These are phyloP conservation scores for Starmera caribaea DNA, from an alignment of 805 yeast genomes.

Conservation along the genomic window DNA sequence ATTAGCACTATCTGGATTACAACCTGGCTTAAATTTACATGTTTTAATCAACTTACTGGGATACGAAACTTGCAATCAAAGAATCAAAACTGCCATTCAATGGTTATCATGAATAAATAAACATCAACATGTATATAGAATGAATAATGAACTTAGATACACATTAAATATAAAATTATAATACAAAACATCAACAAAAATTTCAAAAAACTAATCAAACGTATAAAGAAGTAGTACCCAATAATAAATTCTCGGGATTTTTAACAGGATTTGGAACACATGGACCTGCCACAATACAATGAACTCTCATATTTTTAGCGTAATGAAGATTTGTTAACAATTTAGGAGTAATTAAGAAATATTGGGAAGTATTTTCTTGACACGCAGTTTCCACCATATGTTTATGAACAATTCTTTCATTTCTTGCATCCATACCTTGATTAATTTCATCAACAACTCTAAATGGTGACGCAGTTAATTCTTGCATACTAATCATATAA, in stretches of 20 bases:
- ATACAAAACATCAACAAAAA: not conserved
- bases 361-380: constrained; percentile 55
- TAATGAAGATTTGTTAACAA: constrained; percentile 69
- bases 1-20: constrained; percentile 59
- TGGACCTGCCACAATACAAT: constrained; percentile 65
- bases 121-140: constrained; percentile 1
- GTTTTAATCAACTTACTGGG: constrained; percentile 50
- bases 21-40: constrained; percentile 62
- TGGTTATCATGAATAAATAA: not conserved
- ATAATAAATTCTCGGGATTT: constrained; percentile 20
- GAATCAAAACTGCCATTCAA: constrained; percentile 18
- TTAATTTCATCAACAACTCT: constrained; percentile 96
- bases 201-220: not conserved
- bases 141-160: not conserved
- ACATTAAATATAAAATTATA: not conserved
- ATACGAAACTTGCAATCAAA: constrained; percentile 19
- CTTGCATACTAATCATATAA: constrained; percentile 85
- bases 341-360: constrained; percentile 90
- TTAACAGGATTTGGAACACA: constrained; percentile 30
- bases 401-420: constrained; percentile 79
- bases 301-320: constrained; percentile 72
- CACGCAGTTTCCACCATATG: constrained; percentile 87
- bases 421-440: constrained; percentile 96
- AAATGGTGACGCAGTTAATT: constrained; percentile 80
- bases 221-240: constrained; percentile 26